A percentile compares a stretch with the other conserved stretches of the same genome.
Evolutionary conservation across 345 rosid genomes (phyloP).

Genomic region (Gossypioides kirkii): DNA sequence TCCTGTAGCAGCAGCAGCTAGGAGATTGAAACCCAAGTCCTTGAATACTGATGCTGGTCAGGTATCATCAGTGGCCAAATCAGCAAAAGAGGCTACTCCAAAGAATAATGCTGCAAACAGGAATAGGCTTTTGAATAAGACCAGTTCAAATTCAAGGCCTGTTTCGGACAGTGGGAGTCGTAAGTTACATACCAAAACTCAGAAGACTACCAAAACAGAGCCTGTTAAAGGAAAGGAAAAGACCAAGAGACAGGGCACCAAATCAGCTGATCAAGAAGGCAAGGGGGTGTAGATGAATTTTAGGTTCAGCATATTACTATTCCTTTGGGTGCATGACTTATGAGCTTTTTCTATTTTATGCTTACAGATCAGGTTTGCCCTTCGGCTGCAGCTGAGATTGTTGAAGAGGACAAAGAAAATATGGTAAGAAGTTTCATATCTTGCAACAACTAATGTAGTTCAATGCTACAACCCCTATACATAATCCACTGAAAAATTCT

Average conservation of each 20-base stretch:
- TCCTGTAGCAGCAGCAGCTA: constrained; percentile 28
- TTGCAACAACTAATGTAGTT: not conserved
- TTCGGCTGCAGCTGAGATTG: constrained; percentile 20
- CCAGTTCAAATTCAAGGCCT: constrained; percentile 35
- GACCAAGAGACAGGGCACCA: constrained; percentile 40
- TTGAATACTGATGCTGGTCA: constrained; percentile 37
- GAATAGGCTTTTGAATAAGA: constrained; percentile 36
- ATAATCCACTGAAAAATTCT: not conserved
- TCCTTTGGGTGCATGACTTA: not conserved
- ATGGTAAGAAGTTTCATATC: constrained; percentile 34
- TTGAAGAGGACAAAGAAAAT: constrained; percentile 79
- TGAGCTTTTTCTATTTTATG: not conserved
- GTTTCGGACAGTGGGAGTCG: constrained; percentile 31
- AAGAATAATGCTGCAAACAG: constrained; percentile 37
- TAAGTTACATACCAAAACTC: constrained; percentile 46
- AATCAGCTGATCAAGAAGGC: constrained; percentile 47
- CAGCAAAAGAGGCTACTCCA: constrained; percentile 34
- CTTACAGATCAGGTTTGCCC: constrained; percentile 43
- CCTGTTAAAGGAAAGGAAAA: constrained; percentile 36
- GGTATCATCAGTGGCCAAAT: constrained; percentile 27
- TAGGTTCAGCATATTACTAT: not conserved
- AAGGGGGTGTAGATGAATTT: not conserved
- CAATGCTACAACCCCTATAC: not conserved
- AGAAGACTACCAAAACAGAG: constrained; percentile 47
- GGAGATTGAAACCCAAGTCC: constrained; percentile 56